Conservation (phyloP, 805 yeast species). For the Saccharomycopsis babjevae region DNA sequence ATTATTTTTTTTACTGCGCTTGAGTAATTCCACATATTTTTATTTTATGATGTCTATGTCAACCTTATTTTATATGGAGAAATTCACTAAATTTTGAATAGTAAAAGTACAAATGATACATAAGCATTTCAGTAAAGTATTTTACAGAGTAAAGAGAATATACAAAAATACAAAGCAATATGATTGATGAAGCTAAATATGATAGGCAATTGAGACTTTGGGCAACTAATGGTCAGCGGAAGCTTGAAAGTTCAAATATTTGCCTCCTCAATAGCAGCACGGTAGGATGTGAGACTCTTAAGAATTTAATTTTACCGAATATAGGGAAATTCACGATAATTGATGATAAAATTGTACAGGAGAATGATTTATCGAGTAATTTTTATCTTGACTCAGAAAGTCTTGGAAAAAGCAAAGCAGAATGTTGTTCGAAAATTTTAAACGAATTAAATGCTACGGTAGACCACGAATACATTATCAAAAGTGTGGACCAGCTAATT, state of each 20-base stretch:
- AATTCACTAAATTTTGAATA: neutral
- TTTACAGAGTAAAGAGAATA: neutral
- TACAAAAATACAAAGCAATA: neutral
- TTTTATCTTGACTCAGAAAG: constrained; percentile 47
- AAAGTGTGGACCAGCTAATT: neutral
- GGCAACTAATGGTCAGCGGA: constrained; percentile 67
- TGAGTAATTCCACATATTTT: neutral
- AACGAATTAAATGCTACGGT: constrained; percentile 42
- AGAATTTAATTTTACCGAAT: constrained; percentile 72
- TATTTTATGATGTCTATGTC: neutral
- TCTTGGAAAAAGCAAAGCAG: constrained; percentile 33
- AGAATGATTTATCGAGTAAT: constrained; percentile 42
- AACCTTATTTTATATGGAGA: neutral
- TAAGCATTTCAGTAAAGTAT: neutral
- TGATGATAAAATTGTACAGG: constrained; percentile 33
- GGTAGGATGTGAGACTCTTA: constrained; percentile 56
- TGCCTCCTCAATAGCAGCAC: constrained; percentile 50
- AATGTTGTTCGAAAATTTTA: constrained; percentile 32
- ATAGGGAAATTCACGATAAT: constrained; percentile 55
- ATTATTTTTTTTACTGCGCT: neutral
- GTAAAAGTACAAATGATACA: neutral
- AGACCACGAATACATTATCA: neutral
- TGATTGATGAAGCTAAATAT: constrained; percentile 39
- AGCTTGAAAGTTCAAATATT: constrained; percentile 46
- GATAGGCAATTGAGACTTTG: constrained; percentile 86